Percentiles rank a stretch among this genome's conserved stretches.
Evolutionary conservation across 805 yeast genomes (phyloP).

Genomic region (Candida fluviatilis): DNA sequence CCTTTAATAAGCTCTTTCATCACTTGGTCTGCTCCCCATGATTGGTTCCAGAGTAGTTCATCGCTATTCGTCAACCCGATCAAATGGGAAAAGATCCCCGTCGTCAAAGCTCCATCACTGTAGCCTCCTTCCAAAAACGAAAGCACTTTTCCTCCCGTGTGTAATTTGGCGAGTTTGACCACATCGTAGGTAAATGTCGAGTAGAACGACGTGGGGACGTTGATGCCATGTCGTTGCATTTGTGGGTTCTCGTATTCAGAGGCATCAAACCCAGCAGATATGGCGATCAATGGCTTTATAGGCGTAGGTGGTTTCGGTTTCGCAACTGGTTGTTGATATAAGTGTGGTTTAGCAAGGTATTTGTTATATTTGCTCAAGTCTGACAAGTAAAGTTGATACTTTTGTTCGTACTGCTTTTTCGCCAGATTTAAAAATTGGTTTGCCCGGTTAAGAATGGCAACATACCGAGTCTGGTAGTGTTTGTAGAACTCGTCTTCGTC

Average conservation of each 20-base stretch:
- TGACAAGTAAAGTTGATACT: conserved; percentile 22
- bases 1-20: conserved; percentile 66
- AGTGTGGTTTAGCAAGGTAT: conserved; percentile 27
- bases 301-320: conserved; percentile 35
- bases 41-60: conserved; percentile 47
- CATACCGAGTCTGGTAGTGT: conserved; percentile 58
- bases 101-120: conserved; percentile 73
- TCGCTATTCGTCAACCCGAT: conserved; percentile 59
- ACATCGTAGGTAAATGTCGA: conserved; percentile 70
- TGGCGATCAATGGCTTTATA: conserved; percentile 51
- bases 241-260: conserved; percentile 76
- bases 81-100: conserved; percentile 77
- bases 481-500: conserved; percentile 62
- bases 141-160: conserved; percentile 55
- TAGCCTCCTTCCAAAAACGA: conserved; percentile 85
- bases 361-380: conserved; percentile 27
- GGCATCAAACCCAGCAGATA: conserved; percentile 88
- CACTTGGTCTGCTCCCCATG: conserved; percentile 61
- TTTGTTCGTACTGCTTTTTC: conserved; percentile 39
- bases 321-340: conserved; percentile 20
- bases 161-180: conserved; percentile 61
- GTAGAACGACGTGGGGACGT: conserved; percentile 78
- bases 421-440: conserved; percentile 55
- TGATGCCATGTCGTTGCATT: conserved; percentile 81
- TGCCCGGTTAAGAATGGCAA: conserved; percentile 60